phyloP scores from a whole-genome alignment of 192 early-diverging fungal genomes.

The Gryganskiella cystojenkinii region DNA sequence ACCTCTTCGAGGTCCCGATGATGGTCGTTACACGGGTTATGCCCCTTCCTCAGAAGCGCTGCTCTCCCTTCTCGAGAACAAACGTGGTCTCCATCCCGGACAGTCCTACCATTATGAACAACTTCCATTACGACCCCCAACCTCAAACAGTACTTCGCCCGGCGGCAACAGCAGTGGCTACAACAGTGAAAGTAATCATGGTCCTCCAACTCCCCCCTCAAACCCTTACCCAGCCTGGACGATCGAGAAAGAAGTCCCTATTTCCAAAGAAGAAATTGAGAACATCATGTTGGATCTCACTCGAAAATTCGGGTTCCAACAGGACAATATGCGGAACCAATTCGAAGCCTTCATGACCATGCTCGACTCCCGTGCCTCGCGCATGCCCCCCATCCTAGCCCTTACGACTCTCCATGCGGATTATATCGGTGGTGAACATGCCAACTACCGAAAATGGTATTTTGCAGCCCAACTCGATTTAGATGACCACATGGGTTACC shows the following conservation, averaged over 20 bases:
- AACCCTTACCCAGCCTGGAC: slow-evolving; percentile 63
- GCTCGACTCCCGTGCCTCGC: slow-evolving; percentile 82
- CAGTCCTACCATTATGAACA: slow-evolving; percentile 34
- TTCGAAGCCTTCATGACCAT: slow-evolving; percentile 81
- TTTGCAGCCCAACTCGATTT: slow-evolving; percentile 78
- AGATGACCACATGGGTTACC: slow-evolving; percentile 58
- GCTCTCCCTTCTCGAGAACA: slow-evolving; percentile 74
- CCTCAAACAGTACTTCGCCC: too few species aligned
- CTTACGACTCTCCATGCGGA: slow-evolving; percentile 80
- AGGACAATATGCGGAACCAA: slow-evolving; percentile 81
- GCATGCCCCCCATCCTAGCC: slow-evolving; percentile 77
- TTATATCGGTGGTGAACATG: slow-evolving; percentile 82
- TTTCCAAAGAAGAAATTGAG: slow-evolving; percentile 74
- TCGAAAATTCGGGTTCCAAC: slow-evolving; percentile 82
- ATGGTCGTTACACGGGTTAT: slow-evolving; percentile 76
- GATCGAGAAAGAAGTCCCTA: slow-evolving; percentile 70
- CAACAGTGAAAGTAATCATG: slow-evolving; percentile 12
- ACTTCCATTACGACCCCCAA: too few species aligned
- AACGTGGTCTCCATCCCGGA: slow-evolving; percentile 33
- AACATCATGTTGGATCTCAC: slow-evolving; percentile 74
- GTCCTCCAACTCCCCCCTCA: slow-evolving; percentile 20
- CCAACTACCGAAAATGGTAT: slow-evolving; percentile 88
- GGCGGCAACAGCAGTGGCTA: too few species aligned
- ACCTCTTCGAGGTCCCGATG: slow-evolving; percentile 60
- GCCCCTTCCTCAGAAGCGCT: slow-evolving; percentile 77